Evolutionary conservation across 1,284 basidiomycete genomes (phyloP).

Genomic region (Leccinum glutinopallens): DNA sequence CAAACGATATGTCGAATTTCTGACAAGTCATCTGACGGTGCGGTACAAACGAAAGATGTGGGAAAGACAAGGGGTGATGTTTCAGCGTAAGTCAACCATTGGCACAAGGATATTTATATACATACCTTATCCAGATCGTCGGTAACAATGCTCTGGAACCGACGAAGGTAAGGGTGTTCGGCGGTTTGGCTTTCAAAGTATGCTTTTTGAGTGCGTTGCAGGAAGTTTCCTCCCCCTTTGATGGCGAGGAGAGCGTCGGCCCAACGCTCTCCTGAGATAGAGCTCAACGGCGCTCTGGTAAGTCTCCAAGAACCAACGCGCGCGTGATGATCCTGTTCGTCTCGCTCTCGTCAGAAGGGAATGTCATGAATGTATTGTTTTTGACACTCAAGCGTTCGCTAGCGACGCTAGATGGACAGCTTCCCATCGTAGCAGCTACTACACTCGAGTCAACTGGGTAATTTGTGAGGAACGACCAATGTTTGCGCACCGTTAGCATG

Average conservation of each 20-base stretch:
- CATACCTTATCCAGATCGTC: conserved; percentile 64
- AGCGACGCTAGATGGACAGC: conserved; percentile 81
- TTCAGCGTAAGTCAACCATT: too few species aligned
- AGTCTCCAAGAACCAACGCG: conserved; percentile 93
- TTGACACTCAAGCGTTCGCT: conserved; percentile 51
- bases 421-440: conserved; percentile 89
- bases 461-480: conserved; percentile 76
- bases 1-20: too few species aligned
- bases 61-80: too few species aligned
- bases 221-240: conserved; percentile 87
- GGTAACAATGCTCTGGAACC: conserved; percentile 95
- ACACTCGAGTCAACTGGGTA: conserved; percentile 78
- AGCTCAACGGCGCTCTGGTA: conserved; percentile 88
- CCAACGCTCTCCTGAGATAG: conserved; percentile 89
- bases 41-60: too few species aligned
- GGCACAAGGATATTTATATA: too few species aligned
- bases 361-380: conserved; percentile 89
- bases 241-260: conserved; percentile 96
- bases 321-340: conserved; percentile 90
- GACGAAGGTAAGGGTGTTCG: conserved; percentile 84
- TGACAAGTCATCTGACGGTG: too few species aligned
- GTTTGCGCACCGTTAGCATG: conserved; percentile 55
- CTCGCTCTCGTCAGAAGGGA: conserved; percentile 87
- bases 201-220: conserved; percentile 88
- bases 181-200: conserved; percentile 89